Evolutionary conservation across 352 stramenopile species (phyloP), one percentile per base, ranked within the genome.

Genomic region (Aphanomyces cochlioides): DNA sequence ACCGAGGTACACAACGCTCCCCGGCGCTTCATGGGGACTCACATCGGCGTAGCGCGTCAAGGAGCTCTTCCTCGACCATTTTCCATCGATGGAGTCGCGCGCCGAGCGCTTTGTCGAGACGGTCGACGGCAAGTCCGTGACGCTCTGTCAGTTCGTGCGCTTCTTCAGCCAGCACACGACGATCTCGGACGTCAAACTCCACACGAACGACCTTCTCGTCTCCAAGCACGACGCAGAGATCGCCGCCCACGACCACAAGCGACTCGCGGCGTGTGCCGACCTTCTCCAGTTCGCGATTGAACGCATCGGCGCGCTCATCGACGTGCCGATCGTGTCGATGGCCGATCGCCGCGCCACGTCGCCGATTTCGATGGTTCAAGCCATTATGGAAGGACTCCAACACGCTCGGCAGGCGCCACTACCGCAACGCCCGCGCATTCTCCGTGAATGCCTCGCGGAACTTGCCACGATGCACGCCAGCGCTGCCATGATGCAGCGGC

Each of bases 251-350:
- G 74, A 94, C 48, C 70, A 81, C 58, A 39, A 47, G 10, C 79
- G 84, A 3, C 86, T 84, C 21, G 45, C 63, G 0, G 69, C 74
- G 17, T 84, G 76, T 40, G 64, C 61, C n/a, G 87, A 93, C 15
- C 50, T 83, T 5, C 56, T 92, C 15, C 85, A 90, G 66, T 84
- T 79, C 21, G 84, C 79, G 0, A 79, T 81, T 60, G 87, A 95
- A 67, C 74, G 83, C 6, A 67, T 91, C 7, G 75, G 76, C 6
- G 85, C 87, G 56, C 59, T 95, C 4, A 21, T 90, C 4, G 61
- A 63, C 0, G 64, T 92, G 19, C 74, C 83, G 3, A 70, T 85
- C 36, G 78, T 87, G 40, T 41, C 67, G 3, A 67, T 86, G 57
- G 56, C 41, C n/a, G 66, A 72, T 38, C 59, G n/a, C n/a, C 54